Evolutionary conservation across 1,284 basidiomycete genomes (phyloP), one percentile per base, ranked within the genome.

Genomic region (Puccinia horiana): DNA sequence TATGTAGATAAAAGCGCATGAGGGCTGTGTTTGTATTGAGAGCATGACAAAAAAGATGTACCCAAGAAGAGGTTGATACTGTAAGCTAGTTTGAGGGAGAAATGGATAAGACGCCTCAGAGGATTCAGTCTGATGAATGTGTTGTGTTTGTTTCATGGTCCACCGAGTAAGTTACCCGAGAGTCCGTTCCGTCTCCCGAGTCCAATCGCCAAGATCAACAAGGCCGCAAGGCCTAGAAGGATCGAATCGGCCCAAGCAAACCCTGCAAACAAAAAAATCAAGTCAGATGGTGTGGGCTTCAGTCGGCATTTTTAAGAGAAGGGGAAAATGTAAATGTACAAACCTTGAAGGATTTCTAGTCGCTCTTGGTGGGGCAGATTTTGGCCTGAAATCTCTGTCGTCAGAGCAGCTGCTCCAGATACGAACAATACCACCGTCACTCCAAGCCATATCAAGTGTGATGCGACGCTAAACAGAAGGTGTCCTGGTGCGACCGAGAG

Each of bases 161-260:
- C 65, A 32, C 67, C 78, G 37, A 73, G 29, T n/a, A 80, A 40
- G 58, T 56, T 73, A 16, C 78, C 69, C 14, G 67, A n/a, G 9
- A 80, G 58, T 32, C 78, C 78, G 49, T 72, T 73, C 32, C 78
- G 56, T 72, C 78, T 47, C 20, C 69, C 69, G n/a, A 73, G 12
- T 29, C 78, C 78, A 20, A 80, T 69, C 0, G 23, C 67, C n/a
- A 73, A 56, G 52, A 80, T 42, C 11, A 73, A 8, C 2, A 80
- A 37, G 32, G 73, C 26, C 1, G 78, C 78, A 6, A 80, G 32
- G 9, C 42, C 63, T n/a, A 80, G 26, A 18, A 80, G 37, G 47
- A 80, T 72, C 9, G 78, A 80, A 73, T 80, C 78, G 16, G 78
- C 54, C 78, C 78, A 80, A 12, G 78, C 67, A 61, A 80, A 80